Percentiles rank a stretch among this genome's conserved stretches.
phyloP scores from a whole-genome alignment of 2,329 filamentous ascomycete genomes.

The Botrytis pseudocinerea region DNA sequence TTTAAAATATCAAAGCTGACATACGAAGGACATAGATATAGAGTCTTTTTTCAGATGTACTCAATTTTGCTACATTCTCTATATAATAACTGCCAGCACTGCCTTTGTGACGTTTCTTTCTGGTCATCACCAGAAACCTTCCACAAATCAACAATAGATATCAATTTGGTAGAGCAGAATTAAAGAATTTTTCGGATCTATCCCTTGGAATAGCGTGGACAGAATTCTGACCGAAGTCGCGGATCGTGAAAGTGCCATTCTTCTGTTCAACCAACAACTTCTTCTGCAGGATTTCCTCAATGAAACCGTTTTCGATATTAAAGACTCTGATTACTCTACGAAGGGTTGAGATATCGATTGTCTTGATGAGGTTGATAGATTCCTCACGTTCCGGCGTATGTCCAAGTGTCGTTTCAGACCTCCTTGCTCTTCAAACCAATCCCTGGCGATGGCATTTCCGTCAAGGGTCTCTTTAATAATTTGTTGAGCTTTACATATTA shows the following conservation, averaged over 20 bases:
- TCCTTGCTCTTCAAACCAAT: neutral
- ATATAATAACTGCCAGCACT: neutral
- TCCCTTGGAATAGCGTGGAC: neutral
- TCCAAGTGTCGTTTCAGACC: neutral
- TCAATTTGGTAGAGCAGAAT: no score
- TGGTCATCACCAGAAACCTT: neutral
- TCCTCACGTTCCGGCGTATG: fast-evolving
- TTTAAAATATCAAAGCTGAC: no score
- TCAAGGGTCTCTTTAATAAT: fast-evolving
- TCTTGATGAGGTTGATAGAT: fast-evolving
- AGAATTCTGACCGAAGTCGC: neutral
- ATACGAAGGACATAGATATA: neutral
- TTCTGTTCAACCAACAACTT: neutral
- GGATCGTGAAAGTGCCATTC: neutral
- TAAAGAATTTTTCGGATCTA: fast-evolving
- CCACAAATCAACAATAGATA: fast-evolving
- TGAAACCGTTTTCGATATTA: fast-evolving
- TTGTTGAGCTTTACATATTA: fast-evolving
- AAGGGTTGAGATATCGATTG: fast-evolving
- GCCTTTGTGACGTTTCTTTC: fast-evolving
- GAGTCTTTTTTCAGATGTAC: neutral
- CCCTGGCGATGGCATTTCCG: fast-evolving
- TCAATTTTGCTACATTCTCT: fast-evolving
- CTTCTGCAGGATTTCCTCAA: neutral
- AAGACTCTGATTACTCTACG: fast-evolving